phyloP scores from a whole-genome alignment of 2,329 filamentous ascomycete genomes.

The Verticillium nonalfalfae region DNA sequence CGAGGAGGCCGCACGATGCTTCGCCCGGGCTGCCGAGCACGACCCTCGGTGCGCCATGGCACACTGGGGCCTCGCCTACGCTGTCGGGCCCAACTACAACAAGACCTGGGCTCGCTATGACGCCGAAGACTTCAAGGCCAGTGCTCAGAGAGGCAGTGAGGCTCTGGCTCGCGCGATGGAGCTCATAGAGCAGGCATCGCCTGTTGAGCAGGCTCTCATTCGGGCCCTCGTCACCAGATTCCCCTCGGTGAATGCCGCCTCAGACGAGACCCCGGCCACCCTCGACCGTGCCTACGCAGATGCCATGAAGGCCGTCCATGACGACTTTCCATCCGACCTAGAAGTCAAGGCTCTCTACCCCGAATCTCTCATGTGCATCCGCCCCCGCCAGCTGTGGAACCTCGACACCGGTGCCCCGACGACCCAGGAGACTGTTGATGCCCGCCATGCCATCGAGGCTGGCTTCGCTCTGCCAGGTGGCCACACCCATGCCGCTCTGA shows the following conservation, averaged over 20 bases:
- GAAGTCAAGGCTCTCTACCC: slow-evolving; percentile 29
- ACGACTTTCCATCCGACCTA: slow-evolving; percentile 29
- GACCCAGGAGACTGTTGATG: slow-evolving; percentile 13
- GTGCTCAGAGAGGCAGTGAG: slow-evolving; percentile 39
- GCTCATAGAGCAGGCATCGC: slow-evolving; percentile 25
- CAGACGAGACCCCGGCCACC: slow-evolving; percentile 38
- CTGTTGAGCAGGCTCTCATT: slow-evolving; percentile 57
- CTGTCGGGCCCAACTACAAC: slow-evolving; percentile 69
- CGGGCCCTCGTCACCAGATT: slow-evolving; percentile 57
- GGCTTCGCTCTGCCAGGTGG: too few relatives aligned
- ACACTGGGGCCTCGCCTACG: slow-evolving; percentile 65
- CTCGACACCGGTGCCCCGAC: slow-evolving; percentile 20
- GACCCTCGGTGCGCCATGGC: slow-evolving; percentile 56
- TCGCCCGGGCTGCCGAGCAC: slow-evolving; percentile 47
- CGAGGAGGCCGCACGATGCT: slow-evolving; percentile 61
- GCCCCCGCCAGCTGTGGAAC: slow-evolving; percentile 39
- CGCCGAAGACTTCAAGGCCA: slow-evolving; percentile 42
- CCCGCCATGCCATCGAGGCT: slow-evolving; percentile 14
- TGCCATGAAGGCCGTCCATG: slow-evolving; percentile 30
- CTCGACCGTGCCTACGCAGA: slow-evolving; percentile 52
- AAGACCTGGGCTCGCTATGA: slow-evolving; percentile 73
- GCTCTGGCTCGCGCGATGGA: slow-evolving; percentile 37
- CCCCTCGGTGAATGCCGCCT: slow-evolving; percentile 35
- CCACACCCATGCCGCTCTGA: slow-evolving; percentile 56
- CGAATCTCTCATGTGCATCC: slow-evolving; percentile 41